Base-by-base conservation (phyloP, 2,329 filamentous ascomycete genomes). In the Microsporum ferrugineum region DNA sequence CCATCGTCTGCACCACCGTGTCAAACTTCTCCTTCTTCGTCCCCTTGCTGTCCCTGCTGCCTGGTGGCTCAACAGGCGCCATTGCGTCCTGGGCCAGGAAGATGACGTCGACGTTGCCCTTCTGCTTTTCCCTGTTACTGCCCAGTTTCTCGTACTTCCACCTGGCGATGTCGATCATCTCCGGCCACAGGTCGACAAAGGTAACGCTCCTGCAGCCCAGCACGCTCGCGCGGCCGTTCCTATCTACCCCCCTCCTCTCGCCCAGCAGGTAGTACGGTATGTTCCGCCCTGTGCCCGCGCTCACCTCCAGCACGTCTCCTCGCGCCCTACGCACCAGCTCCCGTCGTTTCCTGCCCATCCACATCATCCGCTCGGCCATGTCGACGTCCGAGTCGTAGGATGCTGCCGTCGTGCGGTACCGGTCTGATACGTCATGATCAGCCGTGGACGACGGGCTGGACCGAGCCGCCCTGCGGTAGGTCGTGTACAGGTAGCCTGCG, bases 1-100 rank as follows among this genome's bases (percentile, higher is more conserved):
- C 78, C 77, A 80, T 79, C 1, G 78, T 79, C 66, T 80, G 76
- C 39, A 80, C 67, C 47, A 80, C 69, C 0, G 77, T 79, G 67
- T 80, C 78, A 64, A 74, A 80, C 49, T 72, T 71, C 1, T 17
- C 5, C 41, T 23, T 45, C 3, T 45, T 23, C 17, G 17, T 23
- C 41, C n/a, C 14, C 1, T 45, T 41, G 58, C 60, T 34, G 6
- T 39, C 43, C 49, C 6, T 57, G 57, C 10, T 41, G 45, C 5
- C 53, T 51, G 39, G 39, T 4, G 41, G 41, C 2, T 3, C n/a
- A 8, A 60, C 43, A 34, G 45, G 51, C 23, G 57, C 65, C 47
- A 67, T 69, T 2, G 74, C 75, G 65, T 76, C 71, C 62, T 73
- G 70, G 7, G 67, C 69, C 3, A 68, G 66, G 49, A 77, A 78